Evolutionary conservation across 139 green algal species (phyloP), one percentile per base, ranked within the genome.

Genomic region (Parachlorella kessleri): DNA sequence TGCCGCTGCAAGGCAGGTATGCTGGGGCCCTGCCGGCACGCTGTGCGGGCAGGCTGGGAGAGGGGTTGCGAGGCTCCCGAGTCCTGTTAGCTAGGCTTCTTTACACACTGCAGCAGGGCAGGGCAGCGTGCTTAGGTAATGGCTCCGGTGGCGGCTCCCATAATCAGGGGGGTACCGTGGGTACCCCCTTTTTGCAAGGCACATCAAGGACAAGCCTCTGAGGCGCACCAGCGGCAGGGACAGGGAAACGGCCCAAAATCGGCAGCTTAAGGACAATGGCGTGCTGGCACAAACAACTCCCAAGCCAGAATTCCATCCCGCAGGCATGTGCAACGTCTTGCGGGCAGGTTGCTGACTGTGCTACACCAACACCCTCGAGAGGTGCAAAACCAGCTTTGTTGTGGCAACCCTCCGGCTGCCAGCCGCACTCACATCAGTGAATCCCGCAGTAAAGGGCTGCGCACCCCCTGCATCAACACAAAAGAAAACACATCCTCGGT

Each of bases 81-180:
- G 69, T 41, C 64, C 84, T 87, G 88, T 89, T 85, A 92, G 72
- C 73, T 85, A 32, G 88, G 88, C 87, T 90, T 86, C 78, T 92
- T 92, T 33, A 83, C 78, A 77, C 81, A 89, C 85, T 91, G 87
- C 81, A 73, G 28, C 33, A 33, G 64, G 38, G 24, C 21, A 37
- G 38, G 39, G 37, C 1, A 26, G 4, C 7, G 42, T 26, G 23
- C 7, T 1, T 33, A 36, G 36, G 21, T 28, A 0, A 2, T 65
- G 14, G 40, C 23, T 55, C 14, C 10, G 38, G 30, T 9, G 10
- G 55, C 71, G 21, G 30, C 7, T 8, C 48, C 69, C 10, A n/a
- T n/a, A n/a, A n/a, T n/a, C n/a, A n/a, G n/a, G n/a, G n/a, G n/a
- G n/a, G n/a, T n/a, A n/a, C n/a, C n/a, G n/a, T n/a, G n/a, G n/a